Base-by-base conservation (phyloP, 805 yeast genomes). In the Wickerhamomyces sydowiorum region DNA sequence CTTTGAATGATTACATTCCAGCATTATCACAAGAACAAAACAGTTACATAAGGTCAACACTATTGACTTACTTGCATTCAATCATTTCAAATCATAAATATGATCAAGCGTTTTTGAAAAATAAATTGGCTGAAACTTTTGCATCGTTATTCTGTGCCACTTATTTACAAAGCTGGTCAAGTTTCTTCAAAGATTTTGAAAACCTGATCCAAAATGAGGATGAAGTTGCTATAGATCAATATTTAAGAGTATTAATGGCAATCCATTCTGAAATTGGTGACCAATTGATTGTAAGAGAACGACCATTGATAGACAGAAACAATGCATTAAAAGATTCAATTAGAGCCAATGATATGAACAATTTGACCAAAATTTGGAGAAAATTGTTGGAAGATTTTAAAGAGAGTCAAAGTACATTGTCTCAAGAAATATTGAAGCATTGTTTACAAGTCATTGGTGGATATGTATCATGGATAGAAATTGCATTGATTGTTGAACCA, bases 221-320 rank as follows among this genome's bases (percentile, higher is more conserved):
- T 29, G 57, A 52, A 28, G 42, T 56, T 12, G 59, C 57, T 0
- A 54, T 50, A 59, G 97, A 90, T 56, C 77, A 86, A 61, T 89
- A 84, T 60, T 62, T 83, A 30, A 75, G 96, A 56, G 75, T 88
- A 7, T 66, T 89, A 45, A 62, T 80, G 34, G 76, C 84, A 24
- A 78, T 93, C 46, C 97, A 93, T 60, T 81, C 82, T 23, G 96
- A 90, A 63, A 88, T 93, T 51, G 99, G 96, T 27, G 99, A 93
- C 60, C 93, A 86, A 57, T 74, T 90, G 50, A 84, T 89, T 49
- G 65, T 80, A 25, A 76, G 95, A 53, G 77, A 83, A 10, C 78
- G 78, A 50, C 76, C 75, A 20, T 61, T 72, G 14, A 76, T 75
- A 36, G 81, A 80, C 36, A 76, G 86, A 53, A 86, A 85, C 60